Evolutionary conservation across 1,284 basidiomycete species (phyloP), one percentile per base, ranked within the genome.

Genomic region (Exobasidium rhododendri): DNA sequence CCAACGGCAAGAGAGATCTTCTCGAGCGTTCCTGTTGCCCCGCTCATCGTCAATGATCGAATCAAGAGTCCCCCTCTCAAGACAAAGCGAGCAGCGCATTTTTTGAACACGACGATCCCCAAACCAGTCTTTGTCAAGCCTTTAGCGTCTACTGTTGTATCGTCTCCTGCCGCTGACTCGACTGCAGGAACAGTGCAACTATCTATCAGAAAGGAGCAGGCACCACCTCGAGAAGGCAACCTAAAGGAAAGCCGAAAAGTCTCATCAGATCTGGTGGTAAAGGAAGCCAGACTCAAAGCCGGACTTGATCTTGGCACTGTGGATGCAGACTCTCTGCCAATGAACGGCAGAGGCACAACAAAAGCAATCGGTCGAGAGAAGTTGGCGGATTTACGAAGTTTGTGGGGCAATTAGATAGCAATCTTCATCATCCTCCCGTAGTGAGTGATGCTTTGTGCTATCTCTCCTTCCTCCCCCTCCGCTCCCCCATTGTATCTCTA

Each of bases 321-420:
- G 64, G 64, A 65, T 45, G 67, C 55, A 56, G 65, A 66, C 58
- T 44, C 49, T 6, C 58, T 65, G 59, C 69, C 68, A 61, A 47
- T 61, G 63, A 56, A 59, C 54, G 50, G 61, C 60, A 35, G 52
- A 45, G 60, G 46, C 29, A 56, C 63, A 20, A 63, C 65, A 31
- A 61, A 58, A 46, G 46, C 65, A 53, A n/a, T 17, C 58, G 46
- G 64, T 14, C 59, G 67, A 56, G 63, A 54, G 35, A 71, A 68
- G 60, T 31, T 73, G 14, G 68, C 67, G 32, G 69, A 67, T 14
- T 60, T 75, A 17, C 56, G 71, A 40, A 69, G 68, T 17, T 62
- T 75, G 2, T 75, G 71, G 69, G 73, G 71, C 35, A 70, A 44
- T 62, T 62, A 52, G 57, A 45, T n/a, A n/a, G n/a, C n/a, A n/a